Percentiles rank a stretch among this genome's conserved stretches.
phyloP scores from a whole-genome alignment of 805 yeast species.

The Metschnikowia arizonensis region DNA sequence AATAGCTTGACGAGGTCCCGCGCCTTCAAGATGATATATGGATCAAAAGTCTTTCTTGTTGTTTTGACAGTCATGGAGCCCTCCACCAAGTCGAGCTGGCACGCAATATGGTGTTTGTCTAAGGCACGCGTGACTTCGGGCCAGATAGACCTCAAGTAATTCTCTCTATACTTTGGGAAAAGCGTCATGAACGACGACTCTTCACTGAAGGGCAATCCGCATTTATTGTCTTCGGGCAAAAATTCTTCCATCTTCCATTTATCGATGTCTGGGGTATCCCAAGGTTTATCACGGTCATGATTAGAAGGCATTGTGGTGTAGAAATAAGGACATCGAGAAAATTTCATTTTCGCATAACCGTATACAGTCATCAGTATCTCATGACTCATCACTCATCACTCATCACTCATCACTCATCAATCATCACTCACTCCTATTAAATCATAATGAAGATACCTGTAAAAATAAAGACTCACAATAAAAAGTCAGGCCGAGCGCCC shows the following conservation, averaged over 20 bases:
- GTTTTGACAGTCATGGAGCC: conserved; percentile 97
- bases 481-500: not conserved
- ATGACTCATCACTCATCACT: too few relatives aligned
- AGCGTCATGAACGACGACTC: conserved; percentile 92
- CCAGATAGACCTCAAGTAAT: conserved; percentile 85
- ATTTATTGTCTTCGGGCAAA: conserved; percentile 80
- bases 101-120: conserved; percentile 69
- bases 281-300: conserved; percentile 91
- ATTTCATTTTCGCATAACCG: conserved; percentile 1
- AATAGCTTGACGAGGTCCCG: conserved; percentile 89
- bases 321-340: conserved; percentile 7
- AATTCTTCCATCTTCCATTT: conserved; percentile 91
- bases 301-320: conserved; percentile 70
- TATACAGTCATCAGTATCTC: not conserved
- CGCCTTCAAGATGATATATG: conserved; percentile 88
- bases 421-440: too few relatives aligned
- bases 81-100: conserved; percentile 85
- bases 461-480: not conserved
- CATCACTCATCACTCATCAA: too few relatives aligned
- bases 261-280: conserved; percentile 95
- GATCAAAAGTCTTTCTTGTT: conserved; percentile 92
- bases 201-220: conserved; percentile 89
- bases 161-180: conserved; percentile 95
- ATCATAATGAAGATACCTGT: not conserved
- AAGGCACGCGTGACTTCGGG: conserved; percentile 83